These are phyloP conservation scores for Cladosporium sp. DNA, from an alignment of 2,329 filamentous ascomycete species.

Conservation along the genomic window DNA sequence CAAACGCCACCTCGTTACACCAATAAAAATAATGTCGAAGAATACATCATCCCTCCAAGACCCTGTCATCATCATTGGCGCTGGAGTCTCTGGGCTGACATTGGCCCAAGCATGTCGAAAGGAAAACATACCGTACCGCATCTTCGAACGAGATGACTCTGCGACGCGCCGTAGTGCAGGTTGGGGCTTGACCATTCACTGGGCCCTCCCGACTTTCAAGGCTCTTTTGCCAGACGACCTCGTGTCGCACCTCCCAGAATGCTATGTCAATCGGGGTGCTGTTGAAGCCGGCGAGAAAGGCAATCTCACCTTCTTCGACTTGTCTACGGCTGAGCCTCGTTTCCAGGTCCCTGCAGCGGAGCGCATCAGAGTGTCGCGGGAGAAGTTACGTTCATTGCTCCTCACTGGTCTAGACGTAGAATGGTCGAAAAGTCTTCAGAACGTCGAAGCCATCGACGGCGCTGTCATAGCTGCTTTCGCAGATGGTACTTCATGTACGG, in stretches of 20 bases:
- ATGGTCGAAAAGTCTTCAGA: conserved; percentile 22
- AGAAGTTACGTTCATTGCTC: conserved; percentile 22
- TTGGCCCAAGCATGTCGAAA: conserved; percentile 26
- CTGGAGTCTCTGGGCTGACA: conserved; percentile 25
- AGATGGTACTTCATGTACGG: conserved; percentile 62
- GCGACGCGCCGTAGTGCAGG: conserved; percentile 20
- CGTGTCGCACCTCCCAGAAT: conserved; percentile 47
- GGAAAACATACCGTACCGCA: conserved; percentile 21
- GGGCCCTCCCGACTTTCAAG: conserved; percentile 57
- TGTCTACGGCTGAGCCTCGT: conserved; percentile 45
- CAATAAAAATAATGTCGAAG: conserved; percentile 15
- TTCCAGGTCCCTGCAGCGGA: conserved; percentile 26
- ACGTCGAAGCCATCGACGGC: background rate
- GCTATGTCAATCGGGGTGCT: conserved; percentile 56
- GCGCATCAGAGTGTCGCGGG: conserved; percentile 18
- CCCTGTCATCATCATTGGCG: conserved; percentile 26
- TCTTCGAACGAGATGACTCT: conserved; percentile 27
- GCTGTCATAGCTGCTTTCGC: conserved; percentile 4
- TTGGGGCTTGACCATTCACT: conserved; percentile 66
- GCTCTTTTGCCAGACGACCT: conserved; percentile 53
- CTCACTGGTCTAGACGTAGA: conserved; percentile 20
- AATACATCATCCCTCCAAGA: background rate
- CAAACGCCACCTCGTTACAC: background rate
- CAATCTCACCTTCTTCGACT: conserved; percentile 57
- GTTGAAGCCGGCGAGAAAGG: conserved; percentile 50